These are phyloP conservation scores for Histomonas meleagridis DNA, from an alignment of 208 protist species.

Conservation along the genomic window DNA sequence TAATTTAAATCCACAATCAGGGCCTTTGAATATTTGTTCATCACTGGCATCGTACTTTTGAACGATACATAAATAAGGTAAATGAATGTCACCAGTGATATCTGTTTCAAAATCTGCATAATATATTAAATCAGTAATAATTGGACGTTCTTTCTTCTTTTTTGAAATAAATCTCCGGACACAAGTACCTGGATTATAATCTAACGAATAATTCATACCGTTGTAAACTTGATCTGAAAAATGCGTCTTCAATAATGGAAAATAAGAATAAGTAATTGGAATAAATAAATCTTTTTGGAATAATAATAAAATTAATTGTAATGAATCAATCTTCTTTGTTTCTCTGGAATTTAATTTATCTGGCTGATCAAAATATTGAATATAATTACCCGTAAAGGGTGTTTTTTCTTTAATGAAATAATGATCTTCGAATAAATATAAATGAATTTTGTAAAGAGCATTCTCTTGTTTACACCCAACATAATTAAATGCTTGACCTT, in stretches of 20 bases:
- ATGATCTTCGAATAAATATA: neutral
- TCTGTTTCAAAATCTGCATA: conserved; percentile 10
- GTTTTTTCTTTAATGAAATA: neutral
- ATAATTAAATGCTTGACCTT: neutral
- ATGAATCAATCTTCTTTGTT: neutral
- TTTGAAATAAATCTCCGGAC: neutral
- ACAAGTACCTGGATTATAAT: neutral
- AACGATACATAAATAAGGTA: neutral
- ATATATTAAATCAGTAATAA: too few relatives aligned
- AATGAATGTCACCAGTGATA: neutral
- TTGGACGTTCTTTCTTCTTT: neutral
- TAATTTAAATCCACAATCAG: neutral
- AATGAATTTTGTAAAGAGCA: neutral
- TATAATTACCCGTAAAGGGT: neutral
- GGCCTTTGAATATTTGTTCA: neutral
- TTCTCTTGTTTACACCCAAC: neutral
- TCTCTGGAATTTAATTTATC: neutral
- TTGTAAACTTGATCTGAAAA: neutral
- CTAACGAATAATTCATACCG: neutral
- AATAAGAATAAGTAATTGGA: neutral
- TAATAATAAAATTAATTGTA: neutral
- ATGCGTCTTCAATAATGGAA: neutral
- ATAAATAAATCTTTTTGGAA: neutral
- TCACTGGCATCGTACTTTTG: neutral
- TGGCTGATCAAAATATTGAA: neutral